These are phyloP conservation scores for Iris pallida DNA, from an alignment of 116 monocot species.

Conservation along the genomic window DNA sequence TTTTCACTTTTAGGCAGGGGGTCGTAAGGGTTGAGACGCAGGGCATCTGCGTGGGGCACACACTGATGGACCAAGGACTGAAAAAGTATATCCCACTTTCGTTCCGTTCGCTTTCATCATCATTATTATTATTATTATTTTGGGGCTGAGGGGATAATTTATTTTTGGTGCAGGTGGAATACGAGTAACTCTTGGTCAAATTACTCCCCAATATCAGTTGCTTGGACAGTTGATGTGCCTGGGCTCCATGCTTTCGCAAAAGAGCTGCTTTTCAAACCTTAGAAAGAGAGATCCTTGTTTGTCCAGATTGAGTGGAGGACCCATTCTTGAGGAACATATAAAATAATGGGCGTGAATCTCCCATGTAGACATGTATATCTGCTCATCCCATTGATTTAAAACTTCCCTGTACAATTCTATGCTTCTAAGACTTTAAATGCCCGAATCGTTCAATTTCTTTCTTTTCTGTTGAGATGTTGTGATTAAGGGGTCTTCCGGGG, in stretches of 20 bases:
- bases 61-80: constrained; percentile 92
- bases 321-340: neutral
- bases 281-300: constrained; percentile 7
- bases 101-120: neutral
- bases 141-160: neutral
- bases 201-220: constrained; percentile 74
- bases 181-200: constrained; percentile 71
- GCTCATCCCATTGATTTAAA: no score
- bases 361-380: no score
- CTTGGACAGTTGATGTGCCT: constrained; percentile 85
- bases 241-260: constrained; percentile 56
- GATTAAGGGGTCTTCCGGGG: no score
- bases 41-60: constrained; percentile 89
- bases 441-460: no score
- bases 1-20: constrained; percentile 82
- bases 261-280: constrained; percentile 63
- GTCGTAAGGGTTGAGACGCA: constrained; percentile 97
- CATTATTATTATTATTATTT: constrained; percentile 2
- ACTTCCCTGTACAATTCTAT: no score
- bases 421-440: no score
- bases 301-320: neutral
- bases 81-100: constrained; percentile 58
- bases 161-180: constrained; percentile 65
- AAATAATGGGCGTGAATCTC: neutral
- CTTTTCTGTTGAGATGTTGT: no score